Conservation (phyloP, 768 basidiomycete species). For the Ramaria sp. region DNA sequence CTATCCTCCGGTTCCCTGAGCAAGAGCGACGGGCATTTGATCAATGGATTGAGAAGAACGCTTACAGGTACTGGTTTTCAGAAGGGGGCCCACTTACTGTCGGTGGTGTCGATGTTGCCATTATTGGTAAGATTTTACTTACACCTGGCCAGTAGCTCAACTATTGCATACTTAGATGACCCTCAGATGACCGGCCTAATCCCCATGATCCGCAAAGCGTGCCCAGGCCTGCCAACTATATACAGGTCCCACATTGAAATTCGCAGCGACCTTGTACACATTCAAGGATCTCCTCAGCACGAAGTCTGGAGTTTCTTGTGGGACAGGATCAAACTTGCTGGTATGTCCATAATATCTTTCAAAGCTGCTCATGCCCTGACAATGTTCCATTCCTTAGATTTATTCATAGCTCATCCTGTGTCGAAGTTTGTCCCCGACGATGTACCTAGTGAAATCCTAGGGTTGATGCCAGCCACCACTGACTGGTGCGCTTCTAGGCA, state of each 20-base stretch:
- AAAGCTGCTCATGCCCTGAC: neutral
- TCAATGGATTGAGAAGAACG: slow-evolving; percentile 43
- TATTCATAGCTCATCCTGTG: slow-evolving; percentile 62
- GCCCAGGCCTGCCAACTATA: slow-evolving; percentile 79
- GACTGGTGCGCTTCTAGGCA: slow-evolving; percentile 52
- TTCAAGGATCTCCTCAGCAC: slow-evolving; percentile 72
- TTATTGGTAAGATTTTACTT: slow-evolving; percentile 49
- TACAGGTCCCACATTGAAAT: slow-evolving; percentile 96
- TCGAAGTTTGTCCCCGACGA: slow-evolving; percentile 87
- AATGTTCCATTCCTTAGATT: neutral
- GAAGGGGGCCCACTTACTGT: slow-evolving; percentile 76
- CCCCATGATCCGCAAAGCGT: slow-evolving; percentile 77
- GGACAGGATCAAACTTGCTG: slow-evolving; percentile 83
- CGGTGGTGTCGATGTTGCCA: slow-evolving; percentile 79
- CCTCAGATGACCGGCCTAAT: slow-evolving; percentile 94
- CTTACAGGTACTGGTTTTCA: slow-evolving; percentile 70
- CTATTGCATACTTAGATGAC: slow-evolving; percentile 40
- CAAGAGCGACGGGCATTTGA: slow-evolving; percentile 35
- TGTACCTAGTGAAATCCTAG: slow-evolving; percentile 60
- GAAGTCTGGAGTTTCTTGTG: slow-evolving; percentile 94
- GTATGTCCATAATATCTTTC: slow-evolving; percentile 48
- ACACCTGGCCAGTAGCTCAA: neutral
- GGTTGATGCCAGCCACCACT: slow-evolving; percentile 73
- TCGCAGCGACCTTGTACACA: slow-evolving; percentile 73
- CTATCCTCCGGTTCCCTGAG: slow-evolving; percentile 60